These are phyloP conservation scores for Phytophthora citrophthora DNA, from an alignment of 352 stramenopile genomes.

Conservation along the genomic window DNA sequence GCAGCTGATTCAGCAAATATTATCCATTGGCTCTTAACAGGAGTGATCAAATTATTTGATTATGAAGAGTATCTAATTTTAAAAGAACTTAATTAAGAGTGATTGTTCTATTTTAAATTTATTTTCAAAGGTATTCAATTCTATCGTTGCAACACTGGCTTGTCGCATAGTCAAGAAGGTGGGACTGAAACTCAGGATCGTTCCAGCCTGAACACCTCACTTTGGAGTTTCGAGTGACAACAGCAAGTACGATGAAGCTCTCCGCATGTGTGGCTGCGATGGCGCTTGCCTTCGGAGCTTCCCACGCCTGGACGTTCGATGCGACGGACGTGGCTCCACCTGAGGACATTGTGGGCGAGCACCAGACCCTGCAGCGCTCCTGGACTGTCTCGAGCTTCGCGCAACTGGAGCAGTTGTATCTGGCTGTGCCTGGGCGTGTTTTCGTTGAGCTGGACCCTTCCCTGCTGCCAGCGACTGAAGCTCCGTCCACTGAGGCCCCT, in stretches of 20 bases:
- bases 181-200: slow-evolving; percentile 25
- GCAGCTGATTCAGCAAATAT: too few relatives aligned
- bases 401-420: slow-evolving; percentile 53
- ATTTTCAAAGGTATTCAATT: too few relatives aligned
- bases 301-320: slow-evolving; percentile 45
- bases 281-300: slow-evolving; percentile 20
- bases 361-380: slow-evolving; percentile 46
- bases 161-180: slow-evolving; percentile 18
- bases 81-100: too few relatives aligned
- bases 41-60: not conserved
- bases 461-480: slow-evolving; percentile 27
- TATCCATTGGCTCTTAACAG: not conserved
- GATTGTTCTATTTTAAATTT: too few relatives aligned
- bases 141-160: not conserved
- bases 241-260: slow-evolving; percentile 32
- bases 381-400: slow-evolving; percentile 53
- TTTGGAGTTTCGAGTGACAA: slow-evolving; percentile 20
- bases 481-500: slow-evolving; percentile 10
- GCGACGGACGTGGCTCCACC: slow-evolving; percentile 32
- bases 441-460: slow-evolving; percentile 60
- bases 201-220: slow-evolving; percentile 1
- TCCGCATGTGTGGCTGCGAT: slow-evolving; percentile 21
- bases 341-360: slow-evolving; percentile 39
- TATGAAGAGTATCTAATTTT: too few relatives aligned
- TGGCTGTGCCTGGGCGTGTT: slow-evolving; percentile 58